A percentile compares a stretch with the other conserved stretches of the same genome.
Conservation (phyloP, 2,329 filamentous ascomycete species). For the Phialocephala sp. region DNA sequence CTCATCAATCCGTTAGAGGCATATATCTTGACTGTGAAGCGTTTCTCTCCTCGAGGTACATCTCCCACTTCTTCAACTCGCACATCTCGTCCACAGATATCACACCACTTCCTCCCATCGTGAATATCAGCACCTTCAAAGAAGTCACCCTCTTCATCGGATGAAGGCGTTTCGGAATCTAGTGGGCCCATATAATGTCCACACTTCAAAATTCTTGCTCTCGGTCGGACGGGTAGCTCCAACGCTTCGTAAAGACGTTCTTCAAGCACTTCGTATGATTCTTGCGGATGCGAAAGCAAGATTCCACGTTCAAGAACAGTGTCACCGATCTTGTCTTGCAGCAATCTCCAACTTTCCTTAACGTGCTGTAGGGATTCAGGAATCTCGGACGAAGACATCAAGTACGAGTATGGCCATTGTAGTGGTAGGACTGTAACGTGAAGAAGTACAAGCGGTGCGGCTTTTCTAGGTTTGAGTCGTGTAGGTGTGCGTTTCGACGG, state of each 20-base stretch:
- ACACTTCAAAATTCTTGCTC: conserved; percentile 75
- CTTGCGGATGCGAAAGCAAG: conserved; percentile 77
- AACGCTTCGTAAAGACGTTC: conserved; percentile 77
- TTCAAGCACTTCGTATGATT: conserved; percentile 80
- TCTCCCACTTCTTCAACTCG: conserved; percentile 37
- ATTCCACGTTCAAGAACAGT: conserved; percentile 77
- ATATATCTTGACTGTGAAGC: conserved; percentile 86
- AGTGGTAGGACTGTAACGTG: conserved; percentile 79
- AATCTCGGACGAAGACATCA: conserved; percentile 54
- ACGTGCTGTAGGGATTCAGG: conserved; percentile 55
- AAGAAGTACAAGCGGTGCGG: conserved; percentile 74
- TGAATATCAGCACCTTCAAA: conserved; percentile 22
- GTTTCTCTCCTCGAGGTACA: conserved; percentile 31
- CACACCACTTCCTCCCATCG: conserved; percentile 40
- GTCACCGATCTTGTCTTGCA: conserved; percentile 74
- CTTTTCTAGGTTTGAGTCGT: conserved; percentile 61
- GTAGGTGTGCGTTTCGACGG: conserved; percentile 53
- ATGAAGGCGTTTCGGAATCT: conserved; percentile 34
- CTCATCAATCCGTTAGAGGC: conserved; percentile 95
- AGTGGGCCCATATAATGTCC: conserved; percentile 73
- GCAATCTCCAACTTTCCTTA: conserved; percentile 67
- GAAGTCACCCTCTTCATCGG: conserved; percentile 38
- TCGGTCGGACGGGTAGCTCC: conserved; percentile 67
- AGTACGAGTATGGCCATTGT: conserved; percentile 65
- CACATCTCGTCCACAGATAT: conserved; percentile 42